Base-by-base conservation (phyloP, 1,284 basidiomycete species). In the Chalciporus sp. region DNA sequence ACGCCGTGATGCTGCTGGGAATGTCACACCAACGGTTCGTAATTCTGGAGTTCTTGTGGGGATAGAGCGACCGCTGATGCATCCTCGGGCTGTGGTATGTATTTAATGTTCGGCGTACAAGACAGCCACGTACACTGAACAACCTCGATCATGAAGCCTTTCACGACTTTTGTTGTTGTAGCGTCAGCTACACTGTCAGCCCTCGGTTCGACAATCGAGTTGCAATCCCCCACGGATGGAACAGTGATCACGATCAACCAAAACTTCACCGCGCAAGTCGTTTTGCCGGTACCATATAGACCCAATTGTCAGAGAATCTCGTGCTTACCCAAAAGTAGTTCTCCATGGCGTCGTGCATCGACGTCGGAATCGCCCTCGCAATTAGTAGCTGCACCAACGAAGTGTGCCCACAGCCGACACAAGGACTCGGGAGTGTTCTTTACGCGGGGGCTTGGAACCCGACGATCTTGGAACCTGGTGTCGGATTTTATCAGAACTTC, bases 401-500 rank as follows among this genome's bases (percentile, higher is more conserved):
- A 0, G 40, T 42, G 26, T 64, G 61, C 31, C 55, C 67, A 23
- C 37, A 39, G 4, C 52, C 57, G 8, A 10, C 53, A 8, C 50
- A 58, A 2, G 51, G 3, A 19, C 59, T 66, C 14, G 58, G 61
- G 4, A 59, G 48, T 7, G 55, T 60, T 4, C 55, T 60, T 10
- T 65, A 64, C 29, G 60, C 66, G 9, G 57, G 64, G 10, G 39
- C 49, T 12, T 63, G 61, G 61, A 39, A 55, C 8, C 59, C 55
- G 16, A 29, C 26, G 8, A 42, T 16, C 26, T 29, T 56, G 20
- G 23, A 27, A 7, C 42, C 53, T 28, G 47, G 41, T 1, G 23
- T 53, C 5, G 61, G 57, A 39, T 55, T 44, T 49, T 68, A 68
- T 45, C 61, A 62, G 41, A 67, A 60, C 40, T 62, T 69, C 16